phyloP scores from a whole-genome alignment of 768 basidiomycete species.

The Chalciporus chontae region DNA sequence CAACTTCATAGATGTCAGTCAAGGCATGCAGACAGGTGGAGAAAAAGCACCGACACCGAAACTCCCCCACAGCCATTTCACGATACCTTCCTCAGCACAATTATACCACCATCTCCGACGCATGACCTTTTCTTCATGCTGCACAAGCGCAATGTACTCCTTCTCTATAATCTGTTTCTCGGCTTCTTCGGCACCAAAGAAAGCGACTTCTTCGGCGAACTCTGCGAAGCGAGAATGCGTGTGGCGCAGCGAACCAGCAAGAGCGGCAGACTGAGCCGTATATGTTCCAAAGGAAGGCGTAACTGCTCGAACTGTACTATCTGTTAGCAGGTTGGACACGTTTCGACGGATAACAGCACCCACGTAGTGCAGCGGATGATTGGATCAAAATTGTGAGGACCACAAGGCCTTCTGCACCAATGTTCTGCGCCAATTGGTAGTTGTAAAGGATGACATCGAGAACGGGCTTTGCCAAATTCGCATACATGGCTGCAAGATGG shows the following conservation, averaged over 20 bases:
- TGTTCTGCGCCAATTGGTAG: conserved; percentile 89
- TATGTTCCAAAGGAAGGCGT: conserved; percentile 93
- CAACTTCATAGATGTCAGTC: conserved; percentile 42
- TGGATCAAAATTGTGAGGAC: conserved; percentile 84
- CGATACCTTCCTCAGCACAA: conserved; percentile 90
- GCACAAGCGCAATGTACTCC: conserved; percentile 79
- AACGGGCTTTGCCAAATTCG: conserved; percentile 89
- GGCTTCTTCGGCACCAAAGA: conserved; percentile 82
- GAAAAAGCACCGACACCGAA: conserved; percentile 65
- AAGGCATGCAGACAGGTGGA: background rate
- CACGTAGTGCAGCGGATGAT: conserved; percentile 74
- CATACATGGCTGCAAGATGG: conserved; percentile 90
- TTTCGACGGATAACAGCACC: conserved; percentile 29
- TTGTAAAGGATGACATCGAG: conserved; percentile 94
- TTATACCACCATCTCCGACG: conserved; percentile 84
- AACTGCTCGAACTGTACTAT: conserved; percentile 67
- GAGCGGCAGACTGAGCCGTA: conserved; percentile 81
- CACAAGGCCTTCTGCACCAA: conserved; percentile 89
- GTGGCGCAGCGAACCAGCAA: conserved; percentile 87
- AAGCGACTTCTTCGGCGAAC: conserved; percentile 85
- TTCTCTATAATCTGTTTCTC: conserved; percentile 91
- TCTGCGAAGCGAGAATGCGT: conserved; percentile 89
- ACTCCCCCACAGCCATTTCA: conserved; percentile 97
- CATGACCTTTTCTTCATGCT: conserved; percentile 81
- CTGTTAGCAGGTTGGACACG: conserved; percentile 1